These are phyloP conservation scores for Pseudocercospora crystallina DNA, from an alignment of 2,329 filamentous ascomycete genomes.

Conservation along the genomic window DNA sequence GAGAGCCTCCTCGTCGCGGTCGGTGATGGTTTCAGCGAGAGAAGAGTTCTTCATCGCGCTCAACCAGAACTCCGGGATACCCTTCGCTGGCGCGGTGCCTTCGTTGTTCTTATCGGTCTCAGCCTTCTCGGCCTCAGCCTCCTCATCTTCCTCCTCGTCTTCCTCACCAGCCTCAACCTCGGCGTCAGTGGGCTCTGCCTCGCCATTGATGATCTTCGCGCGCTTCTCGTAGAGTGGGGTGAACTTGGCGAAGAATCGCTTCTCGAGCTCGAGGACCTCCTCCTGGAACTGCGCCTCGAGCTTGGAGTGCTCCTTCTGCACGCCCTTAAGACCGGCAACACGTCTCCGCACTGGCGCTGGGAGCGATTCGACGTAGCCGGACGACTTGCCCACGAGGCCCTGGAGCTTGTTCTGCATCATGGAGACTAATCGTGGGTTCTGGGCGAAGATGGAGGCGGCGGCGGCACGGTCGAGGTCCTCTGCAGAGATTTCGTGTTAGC, in stretches of 20 bases:
- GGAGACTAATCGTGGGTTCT: conserved; percentile 89
- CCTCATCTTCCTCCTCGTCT: conserved; percentile 69
- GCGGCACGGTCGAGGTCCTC: conserved; percentile 87
- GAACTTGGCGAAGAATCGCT: conserved; percentile 99
- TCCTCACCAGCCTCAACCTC: conserved; percentile 86
- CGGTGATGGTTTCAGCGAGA: conserved; percentile 97
- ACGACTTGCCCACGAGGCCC: conserved; percentile 88
- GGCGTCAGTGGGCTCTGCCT: conserved; percentile 77
- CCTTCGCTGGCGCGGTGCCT: conserved; percentile 59
- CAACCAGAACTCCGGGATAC: conserved; percentile 99
- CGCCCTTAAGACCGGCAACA: conserved; percentile 92
- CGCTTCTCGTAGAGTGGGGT: conserved; percentile 96
- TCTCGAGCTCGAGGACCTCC: conserved; percentile 95
- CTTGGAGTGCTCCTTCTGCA: conserved; percentile 98
- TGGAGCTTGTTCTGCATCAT: conserved; percentile 98
- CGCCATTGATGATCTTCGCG: conserved; percentile 86
- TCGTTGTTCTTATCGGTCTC: conserved; percentile 58
- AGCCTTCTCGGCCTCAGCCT: conserved; percentile 54
- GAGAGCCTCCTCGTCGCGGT: conserved; percentile 90
- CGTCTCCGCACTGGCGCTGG: conserved; percentile 86
- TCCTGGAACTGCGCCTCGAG: conserved; percentile 98
- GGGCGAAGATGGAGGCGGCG: conserved; percentile 89
- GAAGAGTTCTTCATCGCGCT: conserved; percentile 99
- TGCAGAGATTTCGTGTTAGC: conserved; percentile 41
- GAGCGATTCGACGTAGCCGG: conserved; percentile 96